Percentiles rank a stretch among this genome's conserved stretches.
Evolutionary conservation across 164 flowering plant species (phyloP).

Genomic region (Magnolia officinalis): DNA sequence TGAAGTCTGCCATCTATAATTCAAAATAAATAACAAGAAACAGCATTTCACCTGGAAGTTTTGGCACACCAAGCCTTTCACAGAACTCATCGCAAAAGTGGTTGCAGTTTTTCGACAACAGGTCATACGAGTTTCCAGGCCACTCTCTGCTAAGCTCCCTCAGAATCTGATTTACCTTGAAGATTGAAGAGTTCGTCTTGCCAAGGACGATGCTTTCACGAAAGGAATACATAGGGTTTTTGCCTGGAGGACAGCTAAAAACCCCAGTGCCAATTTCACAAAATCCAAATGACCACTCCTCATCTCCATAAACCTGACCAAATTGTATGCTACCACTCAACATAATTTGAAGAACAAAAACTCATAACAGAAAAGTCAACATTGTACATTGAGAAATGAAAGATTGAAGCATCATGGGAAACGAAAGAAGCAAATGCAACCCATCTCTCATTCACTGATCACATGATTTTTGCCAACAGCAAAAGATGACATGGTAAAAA

Average conservation of each 20-base stretch:
- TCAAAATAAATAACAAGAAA: neutral
- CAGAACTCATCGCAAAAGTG: constrained; percentile 96
- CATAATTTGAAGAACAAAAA: too few species aligned
- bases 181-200: constrained; percentile 48
- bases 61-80: constrained; percentile 82
- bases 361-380: neutral
- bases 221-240: constrained; percentile 92
- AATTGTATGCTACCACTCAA: neutral
- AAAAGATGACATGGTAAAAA: too few species aligned
- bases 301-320: constrained; percentile 77
- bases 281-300: constrained; percentile 96
- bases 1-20: neutral
- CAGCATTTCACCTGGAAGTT: constrained; percentile 76
- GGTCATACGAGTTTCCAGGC: constrained; percentile 88
- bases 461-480: too few species aligned
- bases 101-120: constrained; percentile 86
- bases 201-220: constrained; percentile 83
- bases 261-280: constrained; percentile 95
- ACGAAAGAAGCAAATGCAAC: neutral
- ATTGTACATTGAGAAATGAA: neutral
- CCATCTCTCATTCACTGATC: neutral
- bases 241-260: constrained; percentile 72
- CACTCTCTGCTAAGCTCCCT: constrained; percentile 93
- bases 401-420: neutral
- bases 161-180: constrained; percentile 72